Percentiles rank a stretch among this genome's conserved stretches.
These are phyloP conservation scores for Earliella scabrosa DNA, from an alignment of 1,284 basidiomycete genomes.

Conservation along the genomic window DNA sequence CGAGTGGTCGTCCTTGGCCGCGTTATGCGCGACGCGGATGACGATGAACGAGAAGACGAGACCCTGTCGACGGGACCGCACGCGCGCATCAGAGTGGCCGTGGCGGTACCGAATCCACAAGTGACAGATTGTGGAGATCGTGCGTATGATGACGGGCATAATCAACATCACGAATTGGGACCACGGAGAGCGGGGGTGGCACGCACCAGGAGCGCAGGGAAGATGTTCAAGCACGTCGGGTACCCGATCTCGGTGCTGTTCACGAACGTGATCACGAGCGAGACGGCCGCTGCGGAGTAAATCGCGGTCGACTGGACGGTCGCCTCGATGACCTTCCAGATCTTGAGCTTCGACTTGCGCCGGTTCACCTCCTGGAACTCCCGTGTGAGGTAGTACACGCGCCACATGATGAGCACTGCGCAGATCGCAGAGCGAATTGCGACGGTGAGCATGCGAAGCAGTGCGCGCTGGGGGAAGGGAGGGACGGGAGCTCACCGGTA, in stretches of 20 bases:
- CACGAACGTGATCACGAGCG: slow-evolving; percentile 14
- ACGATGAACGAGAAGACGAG: slow-evolving; percentile 15
- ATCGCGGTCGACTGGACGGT: slow-evolving; percentile 17
- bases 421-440: background rate
- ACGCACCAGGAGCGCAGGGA: slow-evolving; percentile 11
- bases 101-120: no score
- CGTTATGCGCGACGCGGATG: slow-evolving; percentile 9
- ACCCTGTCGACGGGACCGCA: background rate
- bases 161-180: background rate
- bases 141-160: background rate
- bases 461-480: no score
- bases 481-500: slow-evolving; percentile 11
- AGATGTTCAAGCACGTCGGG: slow-evolving; percentile 12
- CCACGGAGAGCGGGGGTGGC: no score
- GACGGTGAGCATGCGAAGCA: no score
- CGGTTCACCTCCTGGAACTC: slow-evolving; percentile 8
- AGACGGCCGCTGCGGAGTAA: slow-evolving; percentile 9
- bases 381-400: slow-evolving; percentile 10
- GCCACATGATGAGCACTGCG: slow-evolving; percentile 4
- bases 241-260: slow-evolving; percentile 12
- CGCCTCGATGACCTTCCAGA: slow-evolving; percentile 15
- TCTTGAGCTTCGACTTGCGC: slow-evolving; percentile 4
- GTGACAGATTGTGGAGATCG: no score
- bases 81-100: background rate
- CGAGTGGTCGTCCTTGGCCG: background rate